Evolutionary conservation across 2,329 filamentous ascomycete genomes (phyloP).

Genomic region (Arthrobotrys megalospora): DNA sequence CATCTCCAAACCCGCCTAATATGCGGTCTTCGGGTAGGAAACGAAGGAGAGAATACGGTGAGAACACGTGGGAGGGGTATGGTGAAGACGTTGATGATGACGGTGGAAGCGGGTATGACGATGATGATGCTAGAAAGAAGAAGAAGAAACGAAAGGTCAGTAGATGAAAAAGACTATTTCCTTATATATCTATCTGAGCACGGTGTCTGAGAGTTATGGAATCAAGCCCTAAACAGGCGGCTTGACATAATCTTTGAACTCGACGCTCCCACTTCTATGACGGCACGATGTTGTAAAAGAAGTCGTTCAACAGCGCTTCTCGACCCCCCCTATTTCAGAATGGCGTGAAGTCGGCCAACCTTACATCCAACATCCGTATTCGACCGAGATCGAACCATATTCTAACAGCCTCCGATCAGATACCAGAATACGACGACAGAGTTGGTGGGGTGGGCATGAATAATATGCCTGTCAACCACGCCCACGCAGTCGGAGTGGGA

Average conservation of each 20-base stretch:
- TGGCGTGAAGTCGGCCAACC: slow-evolving; percentile 4
- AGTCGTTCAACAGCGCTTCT: slow-evolving; percentile 32
- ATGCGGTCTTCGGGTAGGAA: slow-evolving; percentile 55
- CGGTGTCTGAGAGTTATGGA: slow-evolving; percentile 50
- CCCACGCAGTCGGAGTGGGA: slow-evolving; percentile 58
- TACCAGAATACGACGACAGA: slow-evolving; percentile 58
- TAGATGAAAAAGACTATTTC: slow-evolving; percentile 25
- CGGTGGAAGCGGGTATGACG: slow-evolving; percentile 69
- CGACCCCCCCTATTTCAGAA: slow-evolving; percentile 5
- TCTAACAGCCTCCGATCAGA: slow-evolving; percentile 53
- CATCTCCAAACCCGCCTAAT: slow-evolving; percentile 56
- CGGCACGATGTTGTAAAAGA: slow-evolving; percentile 30
- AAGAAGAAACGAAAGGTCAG: slow-evolving; percentile 62
- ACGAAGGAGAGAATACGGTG: slow-evolving; percentile 55
- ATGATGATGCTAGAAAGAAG: slow-evolving; percentile 65
- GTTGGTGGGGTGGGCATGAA: slow-evolving; percentile 59
- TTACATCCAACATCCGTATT: slow-evolving; percentile 5
- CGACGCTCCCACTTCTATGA: slow-evolving; percentile 24
- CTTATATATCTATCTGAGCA: slow-evolving; percentile 40
- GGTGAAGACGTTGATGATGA: slow-evolving; percentile 69
- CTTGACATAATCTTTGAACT: slow-evolving; percentile 45
- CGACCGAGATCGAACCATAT: slow-evolving; percentile 34
- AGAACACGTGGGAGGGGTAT: slow-evolving; percentile 66
- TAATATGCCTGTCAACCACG: slow-evolving; percentile 57
- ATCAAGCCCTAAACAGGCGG: slow-evolving; percentile 56